phyloP scores from a whole-genome alignment of 805 yeast genomes.

The Myxozyma neotropica region DNA sequence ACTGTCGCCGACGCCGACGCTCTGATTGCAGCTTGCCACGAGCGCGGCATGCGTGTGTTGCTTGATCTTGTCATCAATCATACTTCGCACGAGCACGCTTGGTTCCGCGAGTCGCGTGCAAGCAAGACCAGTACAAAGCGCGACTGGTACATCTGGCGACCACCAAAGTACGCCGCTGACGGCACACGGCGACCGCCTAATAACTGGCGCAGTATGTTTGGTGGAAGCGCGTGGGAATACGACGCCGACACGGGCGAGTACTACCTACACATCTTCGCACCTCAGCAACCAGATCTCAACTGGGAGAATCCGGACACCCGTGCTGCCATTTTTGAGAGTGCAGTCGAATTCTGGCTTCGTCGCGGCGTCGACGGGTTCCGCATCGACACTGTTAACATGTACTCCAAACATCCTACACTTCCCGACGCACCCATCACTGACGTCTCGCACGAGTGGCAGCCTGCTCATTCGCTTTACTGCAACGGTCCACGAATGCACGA shows the following conservation, averaged over 20 bases:
- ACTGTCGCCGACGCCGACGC: slow-evolving; percentile 57
- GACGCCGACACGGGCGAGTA: slow-evolving; percentile 59
- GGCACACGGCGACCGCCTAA: slow-evolving; percentile 59
- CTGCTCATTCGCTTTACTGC: slow-evolving; percentile 42
- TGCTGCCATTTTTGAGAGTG: slow-evolving; percentile 48
- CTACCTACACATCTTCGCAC: slow-evolving; percentile 57
- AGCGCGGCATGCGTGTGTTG: too few species aligned
- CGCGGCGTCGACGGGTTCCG: slow-evolving; percentile 63
- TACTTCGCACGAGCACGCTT: slow-evolving; percentile 49
- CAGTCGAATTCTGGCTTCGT: slow-evolving; percentile 54
- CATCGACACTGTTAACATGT: slow-evolving; percentile 58
- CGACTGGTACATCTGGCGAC: slow-evolving; percentile 65
- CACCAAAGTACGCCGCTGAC: slow-evolving; percentile 55
- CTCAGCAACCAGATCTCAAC: slow-evolving; percentile 61
- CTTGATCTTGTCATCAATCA: too few species aligned
- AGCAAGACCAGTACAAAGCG: too few species aligned
- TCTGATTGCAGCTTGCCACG: too few species aligned
- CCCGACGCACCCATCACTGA: slow-evolving; percentile 54
- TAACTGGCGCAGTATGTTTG: slow-evolving; percentile 58
- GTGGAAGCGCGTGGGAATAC: slow-evolving; percentile 61
- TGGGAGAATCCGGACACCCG: slow-evolving; percentile 56
- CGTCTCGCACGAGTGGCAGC: slow-evolving; percentile 49
- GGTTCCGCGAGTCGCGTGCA: slow-evolving; percentile 53
- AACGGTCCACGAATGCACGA: slow-evolving; percentile 62
- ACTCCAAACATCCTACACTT: slow-evolving; percentile 51